These are phyloP conservation scores for Carex scoparia DNA, from an alignment of 176 grass and related monocot species.

Conservation along the genomic window DNA sequence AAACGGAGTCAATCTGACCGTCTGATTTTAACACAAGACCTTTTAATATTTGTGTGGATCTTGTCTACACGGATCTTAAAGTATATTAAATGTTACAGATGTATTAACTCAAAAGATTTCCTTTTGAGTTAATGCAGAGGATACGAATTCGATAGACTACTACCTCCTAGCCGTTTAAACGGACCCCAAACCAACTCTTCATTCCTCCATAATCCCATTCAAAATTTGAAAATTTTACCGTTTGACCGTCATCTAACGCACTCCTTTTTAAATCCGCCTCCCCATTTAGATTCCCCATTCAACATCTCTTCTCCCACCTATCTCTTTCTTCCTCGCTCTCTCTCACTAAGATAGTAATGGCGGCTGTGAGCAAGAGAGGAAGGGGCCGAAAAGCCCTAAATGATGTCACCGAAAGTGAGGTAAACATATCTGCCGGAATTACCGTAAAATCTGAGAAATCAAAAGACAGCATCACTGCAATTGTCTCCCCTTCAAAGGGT, in stretches of 20 bases:
- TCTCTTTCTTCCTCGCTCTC: background rate
- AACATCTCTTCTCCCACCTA: background rate
- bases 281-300: background rate
- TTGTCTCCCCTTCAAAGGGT: conserved; percentile 31
- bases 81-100: rapidly evolving
- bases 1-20: too few relatives aligned
- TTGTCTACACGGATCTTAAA: too few relatives aligned
- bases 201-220: conserved; percentile 26
- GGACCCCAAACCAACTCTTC: conserved; percentile 4
- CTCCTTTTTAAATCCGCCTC: background rate
- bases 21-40: too few relatives aligned
- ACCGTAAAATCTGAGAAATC: conserved; percentile 23
- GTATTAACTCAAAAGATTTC: too few relatives aligned
- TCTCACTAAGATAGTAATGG: conserved; percentile 30
- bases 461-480: background rate
- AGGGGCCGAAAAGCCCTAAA: conserved; percentile 54
- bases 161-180: conserved; percentile 17
- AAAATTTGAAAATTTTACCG: conserved; percentile 51
- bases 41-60: too few relatives aligned
- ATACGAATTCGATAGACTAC: background rate
- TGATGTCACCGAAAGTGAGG: conserved; percentile 51
- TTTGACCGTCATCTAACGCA: background rate
- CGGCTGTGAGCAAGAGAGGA: conserved; percentile 36
- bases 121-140: too few relatives aligned
- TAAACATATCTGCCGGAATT: conserved; percentile 57